Base-by-base conservation (phyloP, 805 yeast species). In the Candida quercuum region DNA sequence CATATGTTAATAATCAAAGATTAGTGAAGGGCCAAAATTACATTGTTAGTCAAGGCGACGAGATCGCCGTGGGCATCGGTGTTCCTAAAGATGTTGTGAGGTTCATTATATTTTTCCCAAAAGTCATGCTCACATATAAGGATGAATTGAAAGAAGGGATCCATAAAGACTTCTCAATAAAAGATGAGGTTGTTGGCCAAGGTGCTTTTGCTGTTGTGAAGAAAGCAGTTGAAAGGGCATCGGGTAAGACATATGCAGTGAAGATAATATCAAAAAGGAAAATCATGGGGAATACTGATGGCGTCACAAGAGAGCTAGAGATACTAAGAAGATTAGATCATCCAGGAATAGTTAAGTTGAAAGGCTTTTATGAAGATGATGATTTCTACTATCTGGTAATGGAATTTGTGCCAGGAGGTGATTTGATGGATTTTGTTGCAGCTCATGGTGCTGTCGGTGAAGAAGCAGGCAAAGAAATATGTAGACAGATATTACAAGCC, bases 141-240 rank as follows among this genome's bases (percentile, higher is more conserved):
- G 28, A 41, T 40, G 35, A 60, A 3, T 17, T 28, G 5, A 49
- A 52, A 19, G 46, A 36, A 20, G 88, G 89, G 1, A 78, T 86
- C 10, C 69, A 71, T 49, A 75, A 73, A 41, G 78, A 82, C 51
- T 93, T 81, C 59, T 82, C 86, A 12, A 76, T 91, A 16, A 75
- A 81, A 41, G 86, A 82, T 55, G 95, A 85, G 52, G 80, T 86
- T 13, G 85, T 91, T 2, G 99, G 99, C 1, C 93, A 87, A 51
- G 99, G 99, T n/a, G 98, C 98, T 9, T 91, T 91, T 71, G 98
- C 98, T 6, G 84, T 89, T 2, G 99, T 93, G 21, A 82, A 87
- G 48, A 86, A 86, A 56, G 96, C 94, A 5, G 78, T 89, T 1
- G 93, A 88, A 52, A 72, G 97, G 43, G 61, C 76, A 6, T 78